These are phyloP conservation scores for Austroboletus novae-zelandiae DNA, from an alignment of 1,284 basidiomycete species.

Conservation along the genomic window DNA sequence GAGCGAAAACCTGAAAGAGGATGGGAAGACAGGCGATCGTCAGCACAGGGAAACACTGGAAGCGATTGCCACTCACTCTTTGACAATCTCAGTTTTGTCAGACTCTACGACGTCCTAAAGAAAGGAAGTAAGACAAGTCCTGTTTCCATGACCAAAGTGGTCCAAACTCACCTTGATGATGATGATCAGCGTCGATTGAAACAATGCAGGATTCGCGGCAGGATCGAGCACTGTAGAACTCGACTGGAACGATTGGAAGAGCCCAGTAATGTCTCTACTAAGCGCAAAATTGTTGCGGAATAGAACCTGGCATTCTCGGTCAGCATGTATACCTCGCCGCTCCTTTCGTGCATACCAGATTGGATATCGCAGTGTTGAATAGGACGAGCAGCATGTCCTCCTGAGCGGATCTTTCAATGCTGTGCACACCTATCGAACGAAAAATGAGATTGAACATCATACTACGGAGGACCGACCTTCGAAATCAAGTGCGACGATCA, in stretches of 20 bases:
- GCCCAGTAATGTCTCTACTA: slow-evolving; percentile 53
- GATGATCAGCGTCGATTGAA: slow-evolving; percentile 57
- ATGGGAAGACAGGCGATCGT: neutral
- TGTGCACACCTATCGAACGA: slow-evolving; percentile 50
- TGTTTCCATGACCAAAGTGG: too few relatives aligned
- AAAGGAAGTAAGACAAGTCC: too few relatives aligned
- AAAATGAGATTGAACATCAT: neutral
- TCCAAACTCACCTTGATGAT: slow-evolving; percentile 52
- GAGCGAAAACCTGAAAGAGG: slow-evolving; percentile 41
- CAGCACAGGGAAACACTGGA: too few relatives aligned
- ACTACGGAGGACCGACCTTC: slow-evolving; percentile 41
- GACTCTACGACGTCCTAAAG: slow-evolving; percentile 56
- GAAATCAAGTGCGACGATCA: slow-evolving; percentile 63
- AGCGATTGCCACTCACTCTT: slow-evolving; percentile 42
- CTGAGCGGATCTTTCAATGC: slow-evolving; percentile 60
- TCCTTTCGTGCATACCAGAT: slow-evolving; percentile 32
- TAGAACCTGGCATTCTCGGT: slow-evolving; percentile 41
- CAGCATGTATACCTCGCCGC: neutral
- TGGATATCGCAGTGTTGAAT: slow-evolving; percentile 65
- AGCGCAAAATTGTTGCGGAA: slow-evolving; percentile 66
- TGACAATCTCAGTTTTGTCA: slow-evolving; percentile 54
- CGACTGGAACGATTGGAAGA: slow-evolving; percentile 66
- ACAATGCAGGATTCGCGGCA: slow-evolving; percentile 53
- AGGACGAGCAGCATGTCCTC: slow-evolving; percentile 62
- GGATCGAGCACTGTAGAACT: slow-evolving; percentile 59